Conservation (phyloP, 345 rosid genomes). For the Mallotus nudiflorus region DNA sequence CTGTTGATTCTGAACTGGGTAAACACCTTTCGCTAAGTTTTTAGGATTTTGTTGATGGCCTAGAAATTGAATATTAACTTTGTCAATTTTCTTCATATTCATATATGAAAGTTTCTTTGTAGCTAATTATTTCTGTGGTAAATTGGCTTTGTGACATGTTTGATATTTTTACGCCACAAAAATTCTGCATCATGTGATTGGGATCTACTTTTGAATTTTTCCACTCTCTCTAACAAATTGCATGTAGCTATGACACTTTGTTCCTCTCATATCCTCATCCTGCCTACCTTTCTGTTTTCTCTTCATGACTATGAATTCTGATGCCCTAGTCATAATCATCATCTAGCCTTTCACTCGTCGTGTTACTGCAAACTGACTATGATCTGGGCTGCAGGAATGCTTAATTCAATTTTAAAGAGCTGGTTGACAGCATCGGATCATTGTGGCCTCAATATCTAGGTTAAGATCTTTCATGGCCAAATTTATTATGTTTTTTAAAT, state of each 20-base stretch:
- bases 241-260: not conserved
- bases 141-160: no score
- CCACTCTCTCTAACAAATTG: no score
- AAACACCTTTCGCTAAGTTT: no score
- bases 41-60: no score
- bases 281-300: not conserved
- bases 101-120: no score
- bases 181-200: no score
- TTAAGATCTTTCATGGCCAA: constrained; percentile 46
- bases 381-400: constrained; percentile 58
- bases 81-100: no score
- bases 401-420: constrained; percentile 51
- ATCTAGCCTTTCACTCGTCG: constrained; percentile 13
- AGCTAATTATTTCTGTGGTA: no score
- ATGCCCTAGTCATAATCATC: constrained; percentile 2
- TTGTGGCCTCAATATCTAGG: constrained; percentile 54
- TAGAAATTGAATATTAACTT: no score
- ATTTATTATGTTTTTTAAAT: constrained; percentile 21
- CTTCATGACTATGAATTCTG: not conserved
- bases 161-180: no score
- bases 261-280: not conserved
- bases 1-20: no score
- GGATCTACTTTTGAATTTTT: no score
- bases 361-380: constrained; percentile 34
- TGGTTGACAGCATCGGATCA: constrained; percentile 52